Base-by-base conservation (phyloP, 2,329 filamentous ascomycete species). In the Cladosporium phlei region DNA sequence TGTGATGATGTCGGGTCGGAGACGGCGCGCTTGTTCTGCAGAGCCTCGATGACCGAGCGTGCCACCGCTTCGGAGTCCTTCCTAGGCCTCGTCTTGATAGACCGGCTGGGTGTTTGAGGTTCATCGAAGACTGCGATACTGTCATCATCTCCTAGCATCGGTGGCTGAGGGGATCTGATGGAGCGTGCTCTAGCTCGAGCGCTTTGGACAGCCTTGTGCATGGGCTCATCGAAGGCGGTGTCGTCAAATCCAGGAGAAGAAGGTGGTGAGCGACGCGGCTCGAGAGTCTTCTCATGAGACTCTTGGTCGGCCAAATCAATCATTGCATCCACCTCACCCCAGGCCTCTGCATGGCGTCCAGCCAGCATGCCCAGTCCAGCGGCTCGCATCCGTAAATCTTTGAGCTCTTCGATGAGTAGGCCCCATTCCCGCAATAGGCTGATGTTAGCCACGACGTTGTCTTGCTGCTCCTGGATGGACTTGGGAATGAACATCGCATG, bases 251-350 rank as follows among this genome's bases (percentile, higher is more conserved):
- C 75, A 3, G 79, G 76, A 11, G 72, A 73, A 2, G 78, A 81
- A 2, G 70, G 70, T 5, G 77, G 77, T 6, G 77, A 79, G 27
- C 70, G 66, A 29, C 73, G 71, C 25, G 73, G 72, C 7, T 70
- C 67, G 25, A 68, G 59, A 17, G 71, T 69, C 16, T 74, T 68
- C 49, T 80, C 77, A 20, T 82, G 78, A 37, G 78, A 77, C 55
- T 83, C 79, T 52, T 83, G 73, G 35, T 82, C 82, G 35, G 87
- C 88, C n/a, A 94, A 71, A 25, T 86, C 85, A 61, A 94, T 93
- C 67, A 94, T 90, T 11, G 86, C 86, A 63, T 93, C 86, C 1
- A 88, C 87, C 62, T 93, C 86, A 57, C 82, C 80, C 86, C 86
- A 94, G 37, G 86, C 71, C 10, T 55, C 69, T 10, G 75, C 73